Evolutionary conservation across 352 stramenopile species (phyloP), one percentile per base, ranked within the genome.

Genomic region (Globisporangium camurandrum): DNA sequence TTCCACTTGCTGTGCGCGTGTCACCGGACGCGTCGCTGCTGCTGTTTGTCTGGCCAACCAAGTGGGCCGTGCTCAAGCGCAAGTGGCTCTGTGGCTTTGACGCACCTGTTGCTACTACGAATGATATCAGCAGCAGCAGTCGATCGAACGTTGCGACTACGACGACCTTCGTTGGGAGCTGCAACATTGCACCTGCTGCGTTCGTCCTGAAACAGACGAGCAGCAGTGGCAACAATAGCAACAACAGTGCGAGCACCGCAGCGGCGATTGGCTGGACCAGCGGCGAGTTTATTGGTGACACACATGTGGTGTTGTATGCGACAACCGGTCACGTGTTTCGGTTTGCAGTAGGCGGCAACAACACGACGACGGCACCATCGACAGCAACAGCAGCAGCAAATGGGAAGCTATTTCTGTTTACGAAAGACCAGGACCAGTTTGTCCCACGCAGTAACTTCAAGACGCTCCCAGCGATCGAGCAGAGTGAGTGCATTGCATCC

Each of bases 331-430:
- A 84, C 39, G 67, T 83, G 2, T 86, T 88, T 26, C 64, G 75
- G 40, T 93, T 93, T 40, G 60, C 66, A 34, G 54, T 64, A 14
- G 45, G 39, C 4, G 62, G 66, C 22, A 43, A 42, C 11, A 65
- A 56, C 9, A 57, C 39, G 27, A 64, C 49, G 9, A 22, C 41
- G 40, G 57, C 47, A 10, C n/a, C n/a, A n/a, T n/a, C n/a, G n/a
- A n/a, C n/a, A n/a, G n/a, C n/a, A n/a, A n/a, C n/a, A n/a, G n/a
- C n/a, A n/a, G n/a, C n/a, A n/a, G n/a, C n/a, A n/a, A n/a, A n/a
- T n/a, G 76, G 79, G 0, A 84, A 88, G 40, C 62, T 91, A 42
- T 87, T 89, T 17, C 69, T 88, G n/a, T 88, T 93, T 42, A 90
- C 80, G 7, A 88, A 91, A 54, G 75, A 83, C 34, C 66, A 87